Evolutionary conservation across 1,284 basidiomycete species (phyloP).

Genomic region (Omphalotus olearius): DNA sequence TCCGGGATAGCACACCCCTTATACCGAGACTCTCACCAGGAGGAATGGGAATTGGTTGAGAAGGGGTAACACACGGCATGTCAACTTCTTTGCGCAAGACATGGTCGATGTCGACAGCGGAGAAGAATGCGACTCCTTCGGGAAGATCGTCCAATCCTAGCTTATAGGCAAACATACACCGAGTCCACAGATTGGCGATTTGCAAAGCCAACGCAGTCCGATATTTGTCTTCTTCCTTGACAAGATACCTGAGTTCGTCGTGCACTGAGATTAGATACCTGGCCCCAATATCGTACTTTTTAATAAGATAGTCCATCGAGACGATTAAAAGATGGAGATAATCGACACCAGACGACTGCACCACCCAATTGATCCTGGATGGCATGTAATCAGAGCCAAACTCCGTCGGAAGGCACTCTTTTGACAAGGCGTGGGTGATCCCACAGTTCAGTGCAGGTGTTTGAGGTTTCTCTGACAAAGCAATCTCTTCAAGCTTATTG

Average conservation of each 20-base stretch:
- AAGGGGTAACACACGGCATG: constrained; percentile 94
- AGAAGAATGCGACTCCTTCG: constrained; percentile 94
- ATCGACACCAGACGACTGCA: constrained; percentile 97
- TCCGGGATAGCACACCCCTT: constrained; percentile 56
- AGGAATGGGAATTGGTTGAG: constrained; percentile 79
- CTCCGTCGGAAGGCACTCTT: constrained; percentile 77
- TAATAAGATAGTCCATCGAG: constrained; percentile 88
- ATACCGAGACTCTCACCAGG: constrained; percentile 88
- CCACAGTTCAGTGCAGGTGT: constrained; percentile 96
- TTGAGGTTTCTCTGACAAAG: constrained; percentile 79
- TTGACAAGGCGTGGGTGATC: constrained; percentile 88
- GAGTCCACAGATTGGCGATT: constrained; percentile 95
- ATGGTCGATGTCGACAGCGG: constrained; percentile 90
- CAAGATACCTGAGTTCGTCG: constrained; percentile 94
- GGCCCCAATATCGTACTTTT: constrained; percentile 82
- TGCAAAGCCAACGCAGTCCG: constrained; percentile 92
- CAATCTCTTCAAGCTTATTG: constrained; percentile 98
- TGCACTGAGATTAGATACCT: constrained; percentile 97
- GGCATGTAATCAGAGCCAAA: constrained; percentile 91
- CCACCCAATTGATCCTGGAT: constrained; percentile 98
- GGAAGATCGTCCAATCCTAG: constrained; percentile 96
- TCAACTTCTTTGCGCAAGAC: constrained; percentile 95
- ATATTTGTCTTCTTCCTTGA: constrained; percentile 84
- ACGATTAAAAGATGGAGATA: constrained; percentile 97
- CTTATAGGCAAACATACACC: constrained; percentile 87